A percentile compares a stretch with the other conserved stretches of the same genome.
Conservation (phyloP, 345 rosid genomes). For the Hibiscus mutabilis region DNA sequence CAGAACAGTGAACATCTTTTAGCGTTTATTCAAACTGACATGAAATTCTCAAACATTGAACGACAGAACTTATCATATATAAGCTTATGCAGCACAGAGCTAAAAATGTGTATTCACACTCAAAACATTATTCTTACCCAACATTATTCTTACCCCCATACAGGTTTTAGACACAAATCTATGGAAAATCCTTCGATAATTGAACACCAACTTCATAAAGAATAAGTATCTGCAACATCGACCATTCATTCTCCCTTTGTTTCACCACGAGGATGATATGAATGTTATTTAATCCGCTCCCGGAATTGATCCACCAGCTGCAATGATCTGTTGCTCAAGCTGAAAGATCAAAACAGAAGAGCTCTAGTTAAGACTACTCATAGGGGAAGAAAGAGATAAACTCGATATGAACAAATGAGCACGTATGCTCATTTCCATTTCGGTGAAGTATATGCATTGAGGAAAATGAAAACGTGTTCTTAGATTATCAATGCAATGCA, state of each 20-base stretch:
- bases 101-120: neutral
- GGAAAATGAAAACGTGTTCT: neutral
- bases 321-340: constrained; percentile 64
- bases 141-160: neutral
- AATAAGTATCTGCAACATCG: neutral
- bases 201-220: too few relatives aligned
- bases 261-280: neutral
- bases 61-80: too few relatives aligned
- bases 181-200: neutral
- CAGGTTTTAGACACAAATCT: neutral
- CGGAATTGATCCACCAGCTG: constrained; percentile 53
- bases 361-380: neutral
- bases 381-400: neutral
- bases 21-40: neutral
- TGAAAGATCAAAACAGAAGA: constrained; percentile 13
- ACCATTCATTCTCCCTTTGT: neutral
- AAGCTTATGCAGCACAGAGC: too few relatives aligned
- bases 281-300: constrained; percentile 4
- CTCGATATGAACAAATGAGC: neutral
- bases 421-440: neutral
- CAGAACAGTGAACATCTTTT: too few relatives aligned
- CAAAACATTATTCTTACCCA: neutral
- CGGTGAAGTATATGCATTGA: neutral
- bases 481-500: neutral
- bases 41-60: neutral